Evolutionary conservation across 2,329 filamentous ascomycete genomes (phyloP).

Genomic region (Apiospora kogelbergensis): DNA sequence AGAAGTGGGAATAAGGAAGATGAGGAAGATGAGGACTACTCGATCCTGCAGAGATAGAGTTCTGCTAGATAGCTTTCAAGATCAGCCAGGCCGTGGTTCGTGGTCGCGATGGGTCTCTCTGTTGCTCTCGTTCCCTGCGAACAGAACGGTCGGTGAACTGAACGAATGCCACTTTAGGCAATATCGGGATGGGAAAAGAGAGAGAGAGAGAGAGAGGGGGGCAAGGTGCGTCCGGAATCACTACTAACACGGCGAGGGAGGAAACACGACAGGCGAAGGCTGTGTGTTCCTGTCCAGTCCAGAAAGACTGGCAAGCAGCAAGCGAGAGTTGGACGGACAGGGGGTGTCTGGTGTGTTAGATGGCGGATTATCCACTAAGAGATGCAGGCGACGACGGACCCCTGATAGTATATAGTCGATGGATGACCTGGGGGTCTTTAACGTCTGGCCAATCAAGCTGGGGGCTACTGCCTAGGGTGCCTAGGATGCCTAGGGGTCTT

Average conservation of each 20-base stretch:
- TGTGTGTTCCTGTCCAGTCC: not conserved
- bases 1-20: not conserved
- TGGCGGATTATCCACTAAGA: not conserved
- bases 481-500: not conserved
- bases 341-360: not conserved
- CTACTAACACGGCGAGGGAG: not conserved
- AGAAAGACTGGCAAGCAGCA: not conserved
- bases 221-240: not conserved
- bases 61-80: not conserved
- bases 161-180: not conserved
- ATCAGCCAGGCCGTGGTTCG: not conserved
- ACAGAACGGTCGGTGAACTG: not conserved
- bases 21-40: not conserved
- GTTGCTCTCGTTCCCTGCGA: not conserved
- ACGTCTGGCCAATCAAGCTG: not conserved
- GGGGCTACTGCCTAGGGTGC: not conserved
- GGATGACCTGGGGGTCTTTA: not conserved
- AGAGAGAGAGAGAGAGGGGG: constrained; percentile 13
- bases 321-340: not conserved
- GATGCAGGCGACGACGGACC: not conserved
- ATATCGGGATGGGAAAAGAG: not conserved
- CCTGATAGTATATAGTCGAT: not conserved
- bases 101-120: not conserved
- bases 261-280: not conserved
- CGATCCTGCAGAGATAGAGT: constrained; percentile 2